Evolutionary conservation across 1,284 basidiomycete genomes (phyloP).

Genomic region (Rhodotorula sp.): DNA sequence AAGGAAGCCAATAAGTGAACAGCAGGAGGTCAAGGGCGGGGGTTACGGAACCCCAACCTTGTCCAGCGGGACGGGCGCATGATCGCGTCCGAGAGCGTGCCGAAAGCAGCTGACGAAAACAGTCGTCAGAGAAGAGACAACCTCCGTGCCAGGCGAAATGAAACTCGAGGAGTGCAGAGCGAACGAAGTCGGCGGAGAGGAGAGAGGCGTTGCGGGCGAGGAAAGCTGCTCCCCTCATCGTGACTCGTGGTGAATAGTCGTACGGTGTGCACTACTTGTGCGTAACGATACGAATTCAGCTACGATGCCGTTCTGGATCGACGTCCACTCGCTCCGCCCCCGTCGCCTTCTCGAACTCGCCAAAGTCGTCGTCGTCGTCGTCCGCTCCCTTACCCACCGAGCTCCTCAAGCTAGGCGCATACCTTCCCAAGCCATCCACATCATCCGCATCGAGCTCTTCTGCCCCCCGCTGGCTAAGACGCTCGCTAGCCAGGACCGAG

Average conservation of each 20-base stretch:
- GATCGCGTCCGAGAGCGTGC: not conserved
- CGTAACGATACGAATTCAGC: too few relatives aligned
- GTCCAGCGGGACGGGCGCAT: too few relatives aligned
- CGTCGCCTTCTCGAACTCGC: constrained; percentile 34
- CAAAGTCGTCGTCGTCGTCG: constrained; percentile 21
- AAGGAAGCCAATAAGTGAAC: too few relatives aligned
- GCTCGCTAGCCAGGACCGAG: constrained; percentile 14
- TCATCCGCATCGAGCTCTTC: constrained; percentile 33
- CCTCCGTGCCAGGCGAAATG: not conserved
- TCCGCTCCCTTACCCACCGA: not conserved
- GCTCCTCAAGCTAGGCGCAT: constrained; percentile 7
- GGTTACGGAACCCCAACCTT: too few relatives aligned
- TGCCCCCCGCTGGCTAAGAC: constrained; percentile 12
- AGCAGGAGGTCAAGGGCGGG: too few relatives aligned
- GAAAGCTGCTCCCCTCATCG: too few relatives aligned
- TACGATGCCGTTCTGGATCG: too few relatives aligned
- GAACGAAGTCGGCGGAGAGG: not conserved
- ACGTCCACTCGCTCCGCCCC: constrained; percentile 15
- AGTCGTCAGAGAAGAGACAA: too few relatives aligned
- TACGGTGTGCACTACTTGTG: too few relatives aligned
- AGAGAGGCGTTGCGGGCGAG: too few relatives aligned
- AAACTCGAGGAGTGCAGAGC: not conserved
- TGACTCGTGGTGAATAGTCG: too few relatives aligned
- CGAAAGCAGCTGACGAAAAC: not conserved
- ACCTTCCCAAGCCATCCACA: constrained; percentile 26